Conservation (phyloP, 2,329 filamentous ascomycete species). For the Fusarium virguliforme region DNA sequence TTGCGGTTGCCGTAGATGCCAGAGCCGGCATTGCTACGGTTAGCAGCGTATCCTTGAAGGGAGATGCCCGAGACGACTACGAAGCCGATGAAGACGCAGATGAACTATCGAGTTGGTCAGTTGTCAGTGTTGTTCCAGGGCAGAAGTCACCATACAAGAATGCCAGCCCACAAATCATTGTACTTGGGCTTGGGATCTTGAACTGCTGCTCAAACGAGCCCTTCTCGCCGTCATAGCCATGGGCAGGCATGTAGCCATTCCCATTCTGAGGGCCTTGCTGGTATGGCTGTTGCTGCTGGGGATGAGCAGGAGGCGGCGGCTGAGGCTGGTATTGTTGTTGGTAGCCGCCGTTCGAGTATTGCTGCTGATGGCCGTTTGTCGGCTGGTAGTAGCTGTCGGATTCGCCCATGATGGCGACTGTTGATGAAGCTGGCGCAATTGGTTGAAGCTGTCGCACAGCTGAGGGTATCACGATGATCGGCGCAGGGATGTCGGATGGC, state of each 20-base stretch:
- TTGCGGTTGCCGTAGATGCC: conserved; percentile 82
- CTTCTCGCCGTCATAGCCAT: conserved; percentile 63
- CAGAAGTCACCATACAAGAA: conserved; percentile 70
- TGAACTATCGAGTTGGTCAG: conserved; percentile 65
- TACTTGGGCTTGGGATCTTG: conserved; percentile 88
- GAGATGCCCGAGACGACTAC: conserved; percentile 82
- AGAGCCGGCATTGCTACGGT: conserved; percentile 75
- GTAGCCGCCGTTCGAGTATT: conserved; percentile 42
- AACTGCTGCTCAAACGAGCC: conserved; percentile 84
- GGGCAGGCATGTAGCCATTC: conserved; percentile 56
- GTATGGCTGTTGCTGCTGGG: conserved; percentile 47
- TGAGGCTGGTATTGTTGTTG: conserved; percentile 52
- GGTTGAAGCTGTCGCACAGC: conserved; percentile 5
- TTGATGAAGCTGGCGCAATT: conserved; percentile 4
- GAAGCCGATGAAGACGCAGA: conserved; percentile 81
- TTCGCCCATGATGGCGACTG: conserved; percentile 54
- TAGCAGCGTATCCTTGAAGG: conserved; percentile 80
- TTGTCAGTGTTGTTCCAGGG: not conserved
- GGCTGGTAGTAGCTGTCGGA: conserved; percentile 54
- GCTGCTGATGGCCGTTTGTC: conserved; percentile 40
- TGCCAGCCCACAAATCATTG: conserved; percentile 91
- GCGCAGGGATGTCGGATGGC: conserved; percentile 31
- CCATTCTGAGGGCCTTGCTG: conserved; percentile 52
- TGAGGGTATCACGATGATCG: conserved; percentile 30
- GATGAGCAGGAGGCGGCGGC: conserved; percentile 37